Evolutionary conservation across 208 protist species (phyloP).

Genomic region (Lotmaria passim): DNA sequence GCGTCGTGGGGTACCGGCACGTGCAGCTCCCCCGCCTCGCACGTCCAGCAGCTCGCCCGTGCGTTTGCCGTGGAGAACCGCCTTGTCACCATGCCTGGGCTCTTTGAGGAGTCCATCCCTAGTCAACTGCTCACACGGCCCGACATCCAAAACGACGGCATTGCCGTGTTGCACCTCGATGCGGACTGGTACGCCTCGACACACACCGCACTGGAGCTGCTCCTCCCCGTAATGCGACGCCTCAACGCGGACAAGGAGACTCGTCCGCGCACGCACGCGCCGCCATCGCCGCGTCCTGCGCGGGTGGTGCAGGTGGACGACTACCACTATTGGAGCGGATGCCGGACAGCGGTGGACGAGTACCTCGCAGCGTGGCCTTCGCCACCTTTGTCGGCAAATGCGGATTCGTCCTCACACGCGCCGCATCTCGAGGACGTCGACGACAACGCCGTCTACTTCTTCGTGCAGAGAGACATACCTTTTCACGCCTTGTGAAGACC

Average conservation of each 20-base stretch:
- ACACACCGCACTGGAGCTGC: conserved; percentile 42
- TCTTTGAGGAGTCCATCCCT: conserved; percentile 61
- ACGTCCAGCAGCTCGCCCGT: conserved; percentile 53
- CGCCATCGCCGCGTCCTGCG: neutral
- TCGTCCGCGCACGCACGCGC: neutral
- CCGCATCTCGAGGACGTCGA: conserved; percentile 37
- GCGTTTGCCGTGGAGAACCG: conserved; percentile 66
- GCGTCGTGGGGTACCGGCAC: conserved; percentile 72
- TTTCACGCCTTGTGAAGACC: neutral
- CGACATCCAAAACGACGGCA: conserved; percentile 27
- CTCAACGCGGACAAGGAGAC: neutral
- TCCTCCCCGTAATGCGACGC: conserved; percentile 43
- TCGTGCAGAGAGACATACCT: conserved; percentile 12
- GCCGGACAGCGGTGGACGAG: conserved; percentile 68
- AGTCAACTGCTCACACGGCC: conserved; percentile 38
- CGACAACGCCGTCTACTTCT: conserved; percentile 75
- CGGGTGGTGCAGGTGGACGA: conserved; percentile 81
- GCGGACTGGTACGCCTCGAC: conserved; percentile 87
- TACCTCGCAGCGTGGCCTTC: conserved; percentile 19
- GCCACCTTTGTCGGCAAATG: too few relatives aligned
- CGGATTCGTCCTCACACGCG: neutral
- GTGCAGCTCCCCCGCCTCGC: conserved; percentile 44
- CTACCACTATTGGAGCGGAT: conserved; percentile 84
- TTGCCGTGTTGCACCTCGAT: conserved; percentile 75
- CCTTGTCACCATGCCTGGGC: conserved; percentile 52